Base-by-base conservation (phyloP, 1,284 basidiomycete genomes). In the Ganoderma boninense region DNA sequence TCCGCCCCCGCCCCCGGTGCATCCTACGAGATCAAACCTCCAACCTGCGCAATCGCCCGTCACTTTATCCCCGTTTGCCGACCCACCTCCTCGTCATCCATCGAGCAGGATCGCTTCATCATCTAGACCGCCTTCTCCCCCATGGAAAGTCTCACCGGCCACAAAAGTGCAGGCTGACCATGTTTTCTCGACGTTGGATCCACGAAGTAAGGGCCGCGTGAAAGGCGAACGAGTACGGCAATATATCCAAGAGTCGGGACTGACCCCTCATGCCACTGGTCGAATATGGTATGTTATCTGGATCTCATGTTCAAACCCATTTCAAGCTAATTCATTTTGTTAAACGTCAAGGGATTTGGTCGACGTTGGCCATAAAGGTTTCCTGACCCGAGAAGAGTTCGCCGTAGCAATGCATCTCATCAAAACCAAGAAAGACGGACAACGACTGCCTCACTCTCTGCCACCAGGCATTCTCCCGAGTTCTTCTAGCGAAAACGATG, bases 101-200 rank as follows among this genome's bases (percentile, higher is more conserved):
- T 42, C 60, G 23, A 62, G 60, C 26, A 62, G 60, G 26, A 42
- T 42, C 1, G n/a, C 13, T 6, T n/a, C 62, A 61, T 4, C 62
- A 26, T 46, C 62, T 29, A 42, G 35, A 66, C 13, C 44, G 63
- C 23, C 57, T 52, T 52, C 69, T 60, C 44, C 59, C 70, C 26
- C 66, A 62, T 20, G 74, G 74, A 76, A 72, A 26, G 70, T 77
- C 4, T 68, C 72, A 11, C 68, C 74, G 0, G 72, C 77, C 4
- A 65, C 69, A 20, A 73, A 61, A 49, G 67, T 73, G 0, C 76
- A 75, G 20, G 74, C 78, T 5, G 74, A 79, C 23, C 74, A 74
- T 38, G 71, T 77, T 0, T 80, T 80, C 68, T 68, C 75, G 16
- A 74, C 72, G 4, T 60, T 80, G 14, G 79, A 80, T 62, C 73